Percentiles rank a stretch among this genome's conserved stretches.
phyloP scores from a whole-genome alignment of 164 flowering plant genomes.

The Nymphaea thermarum region DNA sequence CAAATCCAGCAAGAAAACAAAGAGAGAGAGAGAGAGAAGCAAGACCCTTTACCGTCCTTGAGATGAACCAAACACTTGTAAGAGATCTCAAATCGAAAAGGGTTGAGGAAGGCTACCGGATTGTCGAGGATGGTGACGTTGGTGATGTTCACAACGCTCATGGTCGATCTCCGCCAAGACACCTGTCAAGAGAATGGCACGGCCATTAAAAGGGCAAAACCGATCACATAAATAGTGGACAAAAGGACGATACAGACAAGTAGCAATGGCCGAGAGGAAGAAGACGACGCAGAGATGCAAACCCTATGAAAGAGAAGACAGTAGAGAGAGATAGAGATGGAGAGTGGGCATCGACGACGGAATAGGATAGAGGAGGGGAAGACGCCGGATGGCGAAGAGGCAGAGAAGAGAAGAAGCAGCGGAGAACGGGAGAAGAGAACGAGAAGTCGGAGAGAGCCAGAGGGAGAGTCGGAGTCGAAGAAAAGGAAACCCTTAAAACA shows the following conservation, averaged over 20 bases:
- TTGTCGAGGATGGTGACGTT: slow-evolving; percentile 89
- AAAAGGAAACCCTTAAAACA: no score
- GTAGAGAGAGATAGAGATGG: not conserved
- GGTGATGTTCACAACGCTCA: slow-evolving; percentile 92
- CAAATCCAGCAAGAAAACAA: not conserved
- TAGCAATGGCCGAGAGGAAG: not conserved
- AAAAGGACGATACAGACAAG: not conserved
- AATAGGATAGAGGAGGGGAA: not conserved
- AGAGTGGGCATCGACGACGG: not conserved
- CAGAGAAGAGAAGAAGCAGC: not conserved
- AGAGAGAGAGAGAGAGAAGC: not conserved
- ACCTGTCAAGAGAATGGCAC: not conserved
- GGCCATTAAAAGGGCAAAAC: slow-evolving; percentile 23
- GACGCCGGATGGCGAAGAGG: not conserved
- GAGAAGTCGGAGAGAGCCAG: no score
- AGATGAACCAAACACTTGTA: slow-evolving; percentile 87
- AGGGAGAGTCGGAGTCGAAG: no score
- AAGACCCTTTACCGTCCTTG: slow-evolving; percentile 47
- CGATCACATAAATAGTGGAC: slow-evolving; percentile 13
- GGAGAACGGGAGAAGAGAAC: no score
- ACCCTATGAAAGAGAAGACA: not conserved
- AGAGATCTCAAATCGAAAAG: slow-evolving; percentile 93
- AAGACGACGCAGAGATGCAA: not conserved
- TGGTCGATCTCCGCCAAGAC: slow-evolving; percentile 10
- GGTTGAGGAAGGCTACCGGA: slow-evolving; percentile 70